These are phyloP conservation scores for Boletus sp. DNA, from an alignment of 768 basidiomycete species.

Conservation along the genomic window DNA sequence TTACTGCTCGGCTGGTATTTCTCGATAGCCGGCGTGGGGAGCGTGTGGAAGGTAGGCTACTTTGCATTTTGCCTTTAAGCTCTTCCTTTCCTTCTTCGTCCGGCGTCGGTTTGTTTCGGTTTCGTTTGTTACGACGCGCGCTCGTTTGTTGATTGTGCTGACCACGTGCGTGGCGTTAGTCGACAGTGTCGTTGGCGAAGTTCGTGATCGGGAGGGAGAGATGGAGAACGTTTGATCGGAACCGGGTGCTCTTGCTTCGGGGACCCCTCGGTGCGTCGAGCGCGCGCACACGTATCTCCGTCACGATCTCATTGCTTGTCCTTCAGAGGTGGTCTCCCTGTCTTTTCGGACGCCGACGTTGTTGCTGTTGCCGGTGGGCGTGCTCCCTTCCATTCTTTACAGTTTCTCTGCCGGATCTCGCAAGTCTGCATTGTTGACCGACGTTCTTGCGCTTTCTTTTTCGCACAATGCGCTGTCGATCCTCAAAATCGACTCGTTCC, in stretches of 20 bases:
- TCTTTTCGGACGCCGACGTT: constrained; percentile 60
- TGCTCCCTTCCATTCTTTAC: constrained; percentile 67
- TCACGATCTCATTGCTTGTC: constrained; percentile 8
- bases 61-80: not conserved
- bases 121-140: not conserved
- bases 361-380: constrained; percentile 54
- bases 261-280: constrained; percentile 43
- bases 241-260: constrained; percentile 44
- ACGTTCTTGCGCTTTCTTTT: constrained; percentile 76
- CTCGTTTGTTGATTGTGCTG: not conserved
- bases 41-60: constrained; percentile 56
- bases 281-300: not conserved
- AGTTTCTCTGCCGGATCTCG: constrained; percentile 41
- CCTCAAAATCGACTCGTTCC: constrained; percentile 85
- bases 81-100: not conserved
- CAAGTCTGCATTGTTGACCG: constrained; percentile 71
- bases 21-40: constrained; percentile 59
- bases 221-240: constrained; percentile 59
- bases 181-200: constrained; percentile 49
- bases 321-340: constrained; percentile 36
- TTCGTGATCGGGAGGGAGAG: constrained; percentile 46
- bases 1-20: constrained; percentile 77
- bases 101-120: not conserved
- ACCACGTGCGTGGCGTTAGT: constrained; percentile 33
- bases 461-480: constrained; percentile 76